Base-by-base conservation (phyloP, 2,329 filamentous ascomycete species). In the Sporothrix globosa region DNA sequence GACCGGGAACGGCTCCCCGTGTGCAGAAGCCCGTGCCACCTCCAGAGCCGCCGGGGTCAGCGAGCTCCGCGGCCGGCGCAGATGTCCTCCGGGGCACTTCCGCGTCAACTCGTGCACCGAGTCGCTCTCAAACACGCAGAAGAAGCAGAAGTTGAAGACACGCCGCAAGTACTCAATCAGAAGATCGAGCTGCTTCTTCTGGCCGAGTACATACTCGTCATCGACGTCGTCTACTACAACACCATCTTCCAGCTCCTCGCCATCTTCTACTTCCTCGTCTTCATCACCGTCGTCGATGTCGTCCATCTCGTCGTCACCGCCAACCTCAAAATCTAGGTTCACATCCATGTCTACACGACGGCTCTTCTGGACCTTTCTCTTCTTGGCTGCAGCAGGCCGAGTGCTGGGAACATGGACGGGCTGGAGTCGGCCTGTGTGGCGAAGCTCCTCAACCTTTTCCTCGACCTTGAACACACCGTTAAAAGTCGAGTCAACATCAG, bases 101-200 rank as follows among this genome's bases (percentile, higher is more conserved):
- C 96, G 90, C 53, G 92, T 94, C 74, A 99, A 85, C 81, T 99
- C 96, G 77, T 99, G 96, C 27, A 98, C 90, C 0, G 95, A 98
- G 80, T 99, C 96, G 77, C 93, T 96, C 81, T 99, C 96, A 75
- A 99, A 98, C 5, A 99, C 96, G 79, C 96, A 99, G 83, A 98
- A 99, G 84, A 99, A 97, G 83, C 96, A 99, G 82, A 99, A 98
- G 81, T 96, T 97, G 85, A 96, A 97, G 68, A 99, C 96, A 19
- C 96, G 90, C 68, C 96, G 93, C 72, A 99, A 86, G 79, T 99
- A 99, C 81, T 99, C 96, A 68, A 98, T 96, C 79, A 97, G 86
- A 48, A 99, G 85, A 81, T 99, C 96, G 66, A 99, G 88, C 77
- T 96, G 94, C 84, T 99, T 98, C 87, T 98, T 98, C 85, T 97